Percentiles rank a stretch among this genome's conserved stretches.
Conservation (phyloP, 2,329 filamentous ascomycete species). For the Claviceps paspali region DNA sequence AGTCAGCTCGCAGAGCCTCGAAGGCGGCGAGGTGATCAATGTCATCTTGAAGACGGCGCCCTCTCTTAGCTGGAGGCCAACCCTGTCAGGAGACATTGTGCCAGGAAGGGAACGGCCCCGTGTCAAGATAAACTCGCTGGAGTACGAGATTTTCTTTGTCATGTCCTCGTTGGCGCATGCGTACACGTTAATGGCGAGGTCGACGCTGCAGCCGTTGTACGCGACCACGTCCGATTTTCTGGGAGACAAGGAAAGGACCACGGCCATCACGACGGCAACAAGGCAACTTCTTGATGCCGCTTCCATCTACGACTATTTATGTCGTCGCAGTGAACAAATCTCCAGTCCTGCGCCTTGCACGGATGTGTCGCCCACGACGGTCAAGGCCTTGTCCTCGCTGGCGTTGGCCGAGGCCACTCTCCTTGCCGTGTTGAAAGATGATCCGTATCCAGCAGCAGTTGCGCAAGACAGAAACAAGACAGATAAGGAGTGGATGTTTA, state of each 20-base stretch:
- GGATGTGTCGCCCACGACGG: slow-evolving; percentile 37
- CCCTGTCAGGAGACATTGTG: slow-evolving; percentile 49
- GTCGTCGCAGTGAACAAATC: slow-evolving; percentile 34
- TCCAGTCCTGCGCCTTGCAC: slow-evolving; percentile 27
- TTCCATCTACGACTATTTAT: slow-evolving; percentile 60
- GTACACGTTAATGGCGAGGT: slow-evolving; percentile 56
- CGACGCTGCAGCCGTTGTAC: slow-evolving; percentile 59
- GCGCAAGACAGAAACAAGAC: slow-evolving; percentile 68
- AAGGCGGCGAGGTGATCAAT: slow-evolving; percentile 45
- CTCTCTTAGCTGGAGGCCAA: slow-evolving; percentile 72
- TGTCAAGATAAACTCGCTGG: slow-evolving; percentile 56
- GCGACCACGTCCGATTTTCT: slow-evolving; percentile 45
- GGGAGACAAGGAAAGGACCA: slow-evolving; percentile 48
- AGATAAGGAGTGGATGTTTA: slow-evolving; percentile 95
- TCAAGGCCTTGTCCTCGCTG: slow-evolving; percentile 45
- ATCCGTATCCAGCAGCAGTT: slow-evolving; percentile 74
- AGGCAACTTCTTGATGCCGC: slow-evolving; percentile 65
- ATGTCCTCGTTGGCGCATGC: slow-evolving; percentile 64
- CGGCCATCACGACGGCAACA: slow-evolving; percentile 58
- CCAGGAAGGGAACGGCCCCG: slow-evolving; percentile 49
- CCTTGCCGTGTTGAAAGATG: slow-evolving; percentile 81
- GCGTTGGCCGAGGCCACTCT: slow-evolving; percentile 80
- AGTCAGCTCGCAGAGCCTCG: slow-evolving; percentile 32
- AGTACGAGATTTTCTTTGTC: slow-evolving; percentile 70
- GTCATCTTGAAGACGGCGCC: slow-evolving; percentile 46